phyloP scores from a whole-genome alignment of 2,329 filamentous ascomycete genomes.

The Ceratocystis lukuohia region DNA sequence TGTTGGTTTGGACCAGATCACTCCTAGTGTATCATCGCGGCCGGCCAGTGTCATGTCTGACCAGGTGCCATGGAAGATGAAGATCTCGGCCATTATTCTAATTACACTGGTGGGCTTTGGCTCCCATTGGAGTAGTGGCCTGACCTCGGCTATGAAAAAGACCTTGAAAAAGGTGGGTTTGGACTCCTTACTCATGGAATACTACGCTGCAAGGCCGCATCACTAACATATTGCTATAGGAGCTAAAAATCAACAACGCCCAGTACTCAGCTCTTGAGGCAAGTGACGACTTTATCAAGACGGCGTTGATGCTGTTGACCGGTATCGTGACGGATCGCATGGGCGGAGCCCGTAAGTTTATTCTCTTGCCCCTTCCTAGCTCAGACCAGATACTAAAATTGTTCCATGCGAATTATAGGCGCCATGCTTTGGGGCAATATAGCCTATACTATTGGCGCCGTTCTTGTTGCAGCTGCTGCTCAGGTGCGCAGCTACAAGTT shows the following conservation, averaged over 20 bases:
- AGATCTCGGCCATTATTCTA: slow-evolving; percentile 32
- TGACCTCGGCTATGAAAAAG: slow-evolving; percentile 47
- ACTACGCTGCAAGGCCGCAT: neutral
- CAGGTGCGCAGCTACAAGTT: slow-evolving; percentile 43
- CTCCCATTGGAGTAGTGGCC: slow-evolving; percentile 45
- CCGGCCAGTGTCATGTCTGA: slow-evolving; percentile 10
- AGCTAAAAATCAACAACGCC: slow-evolving; percentile 46
- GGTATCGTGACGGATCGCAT: slow-evolving; percentile 45
- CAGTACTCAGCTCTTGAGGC: slow-evolving; percentile 46
- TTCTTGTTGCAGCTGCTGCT: slow-evolving; percentile 45
- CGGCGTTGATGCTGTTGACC: slow-evolving; percentile 39
- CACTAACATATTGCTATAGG: slow-evolving; percentile 21
- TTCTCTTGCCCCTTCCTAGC: neutral
- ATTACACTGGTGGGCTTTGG: slow-evolving; percentile 45
- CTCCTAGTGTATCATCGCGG: neutral
- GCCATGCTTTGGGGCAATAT: slow-evolving; percentile 48
- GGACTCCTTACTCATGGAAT: too few relatives aligned
- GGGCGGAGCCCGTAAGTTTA: slow-evolving; percentile 38
- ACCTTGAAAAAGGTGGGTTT: slow-evolving; percentile 40
- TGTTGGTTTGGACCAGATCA: slow-evolving; percentile 2
- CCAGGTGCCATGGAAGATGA: slow-evolving; percentile 24
- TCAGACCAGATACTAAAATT: neutral
- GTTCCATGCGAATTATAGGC: slow-evolving; percentile 22
- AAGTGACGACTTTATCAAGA: slow-evolving; percentile 50
- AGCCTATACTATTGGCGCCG: slow-evolving; percentile 44